phyloP scores from a whole-genome alignment of 495 filamentous ascomycete genomes.

The Aspergillus saccharolyticus region DNA sequence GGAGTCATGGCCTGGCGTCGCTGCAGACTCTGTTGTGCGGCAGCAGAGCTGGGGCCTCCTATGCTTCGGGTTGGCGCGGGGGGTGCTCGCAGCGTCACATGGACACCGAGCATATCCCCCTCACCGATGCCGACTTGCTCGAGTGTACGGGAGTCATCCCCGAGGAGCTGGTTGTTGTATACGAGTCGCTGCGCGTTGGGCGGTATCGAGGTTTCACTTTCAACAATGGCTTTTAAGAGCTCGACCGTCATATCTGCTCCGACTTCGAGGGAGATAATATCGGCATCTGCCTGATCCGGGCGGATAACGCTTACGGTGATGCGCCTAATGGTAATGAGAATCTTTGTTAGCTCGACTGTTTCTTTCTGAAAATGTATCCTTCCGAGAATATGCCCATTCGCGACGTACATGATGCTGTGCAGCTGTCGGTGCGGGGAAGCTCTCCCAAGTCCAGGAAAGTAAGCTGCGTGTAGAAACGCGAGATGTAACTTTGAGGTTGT shows the following conservation, averaged over 20 bases:
- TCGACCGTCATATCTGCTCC: constrained; percentile 77
- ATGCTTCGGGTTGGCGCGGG: constrained; percentile 17
- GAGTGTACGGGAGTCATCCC: constrained; percentile 71
- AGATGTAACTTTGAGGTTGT: background rate
- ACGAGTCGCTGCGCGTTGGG: constrained; percentile 56
- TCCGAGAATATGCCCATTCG: background rate
- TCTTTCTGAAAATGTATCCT: background rate
- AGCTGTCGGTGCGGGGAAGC: constrained; percentile 20
- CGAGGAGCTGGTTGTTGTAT: constrained; percentile 81
- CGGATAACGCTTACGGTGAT: constrained; percentile 81
- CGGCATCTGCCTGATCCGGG: constrained; percentile 66
- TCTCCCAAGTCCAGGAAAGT: constrained; percentile 1
- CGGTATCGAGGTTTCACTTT: constrained; percentile 55
- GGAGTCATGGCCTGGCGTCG: constrained; percentile 35
- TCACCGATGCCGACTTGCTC: constrained; percentile 76
- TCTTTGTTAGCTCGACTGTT: background rate
- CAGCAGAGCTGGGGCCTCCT: constrained; percentile 25
- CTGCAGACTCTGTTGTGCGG: constrained; percentile 37
- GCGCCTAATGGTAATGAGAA: constrained; percentile 46
- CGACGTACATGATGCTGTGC: constrained; percentile 18
- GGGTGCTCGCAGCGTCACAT: constrained; percentile 49
- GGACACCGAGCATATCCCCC: constrained; percentile 88
- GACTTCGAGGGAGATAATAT: constrained; percentile 80
- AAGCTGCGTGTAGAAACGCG: background rate
- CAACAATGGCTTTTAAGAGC: constrained; percentile 79